Evolutionary conservation across 257 asterid species (phyloP).

Genomic region (Petunia axillaris): DNA sequence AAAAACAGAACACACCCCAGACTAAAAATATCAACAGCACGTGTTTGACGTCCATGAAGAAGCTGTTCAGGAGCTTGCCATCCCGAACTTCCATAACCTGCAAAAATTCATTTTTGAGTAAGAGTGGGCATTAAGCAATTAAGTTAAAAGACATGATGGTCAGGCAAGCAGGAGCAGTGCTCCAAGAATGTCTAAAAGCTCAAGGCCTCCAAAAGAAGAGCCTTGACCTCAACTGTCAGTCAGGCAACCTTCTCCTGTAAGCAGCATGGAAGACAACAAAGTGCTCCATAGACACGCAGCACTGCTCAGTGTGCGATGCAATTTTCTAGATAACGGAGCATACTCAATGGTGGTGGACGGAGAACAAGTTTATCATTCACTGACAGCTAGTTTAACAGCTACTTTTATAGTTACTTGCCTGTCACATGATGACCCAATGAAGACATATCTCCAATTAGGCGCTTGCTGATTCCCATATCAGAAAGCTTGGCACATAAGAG

Average conservation of each 20-base stretch:
- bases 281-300: background rate
- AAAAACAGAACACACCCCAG: constrained; percentile 84
- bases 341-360: constrained; percentile 4
- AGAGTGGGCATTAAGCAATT: background rate
- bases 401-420: constrained; percentile 49
- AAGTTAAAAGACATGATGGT: background rate
- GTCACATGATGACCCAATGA: constrained; percentile 81
- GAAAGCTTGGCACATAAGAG: constrained; percentile 82
- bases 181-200: background rate
- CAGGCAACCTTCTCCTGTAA: background rate
- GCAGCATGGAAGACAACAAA: constrained; percentile 13
- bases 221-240: background rate
- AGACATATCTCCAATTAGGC: constrained; percentile 81
- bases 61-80: constrained; percentile 99
- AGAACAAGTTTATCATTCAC: background rate
- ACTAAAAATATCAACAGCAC: constrained; percentile 89
- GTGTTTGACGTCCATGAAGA: constrained; percentile 90
- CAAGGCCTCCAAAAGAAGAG: background rate
- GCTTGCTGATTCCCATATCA: constrained; percentile 97
- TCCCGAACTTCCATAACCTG: constrained; percentile 96
- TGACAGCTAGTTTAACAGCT: background rate
- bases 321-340: constrained; percentile 7
- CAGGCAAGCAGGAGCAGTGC: background rate
- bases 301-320: constrained; percentile 2
- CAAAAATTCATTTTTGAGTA: constrained; percentile 20